Evolutionary conservation across 805 yeast species (phyloP), one percentile per base, ranked within the genome.

Genomic region (Zygosaccharomyces gambellarensis): DNA sequence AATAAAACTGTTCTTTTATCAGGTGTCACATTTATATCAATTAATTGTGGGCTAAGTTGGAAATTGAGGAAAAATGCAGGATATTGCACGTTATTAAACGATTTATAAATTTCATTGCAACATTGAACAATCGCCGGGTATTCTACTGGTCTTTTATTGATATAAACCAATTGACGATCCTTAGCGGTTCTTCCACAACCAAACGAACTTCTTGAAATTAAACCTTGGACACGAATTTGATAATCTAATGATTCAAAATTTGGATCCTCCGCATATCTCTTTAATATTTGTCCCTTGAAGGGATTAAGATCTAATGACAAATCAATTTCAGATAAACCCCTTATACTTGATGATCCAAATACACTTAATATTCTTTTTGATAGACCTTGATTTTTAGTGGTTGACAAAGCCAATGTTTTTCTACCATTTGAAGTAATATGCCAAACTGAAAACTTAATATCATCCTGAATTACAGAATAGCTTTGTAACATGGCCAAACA

Each of bases 11-110:
- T 78, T 46, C 92, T 73, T 63, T 94, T 94, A 64, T 94, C 97
- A 0, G 99, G 98, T 0, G 96, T 83, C 1, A 94, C 86, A 65
- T 94, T 94, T 17, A 94, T 75, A 67, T 94, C 99, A n/a, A 84
- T 52, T 34, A 72, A 70, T 23, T 61, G 58, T 0, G 85, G 73
- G 36, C 77, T 74, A 5, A 88, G 62, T 11, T 61, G 59, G 19
- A 94, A 56, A 64, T 94, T 75, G 2, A 88, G 57, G 2, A 89
- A 72, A 43, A 86, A 72, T 9, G 81, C 78, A 0, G 98, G 98
- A 46, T 63, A 76, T 60, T 90, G 97, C 3, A 82, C 71, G 57
- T 80, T 76, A 56, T 90, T 90, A 65, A 77, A 88, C 32, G 74
- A 72, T 53, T 79, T 81, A 69, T 87, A 94, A 1, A 80, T 77